Evolutionary conservation across 2,329 filamentous ascomycete genomes (phyloP), one percentile per base, ranked within the genome.

Genomic region (Penicillium nordicum): DNA sequence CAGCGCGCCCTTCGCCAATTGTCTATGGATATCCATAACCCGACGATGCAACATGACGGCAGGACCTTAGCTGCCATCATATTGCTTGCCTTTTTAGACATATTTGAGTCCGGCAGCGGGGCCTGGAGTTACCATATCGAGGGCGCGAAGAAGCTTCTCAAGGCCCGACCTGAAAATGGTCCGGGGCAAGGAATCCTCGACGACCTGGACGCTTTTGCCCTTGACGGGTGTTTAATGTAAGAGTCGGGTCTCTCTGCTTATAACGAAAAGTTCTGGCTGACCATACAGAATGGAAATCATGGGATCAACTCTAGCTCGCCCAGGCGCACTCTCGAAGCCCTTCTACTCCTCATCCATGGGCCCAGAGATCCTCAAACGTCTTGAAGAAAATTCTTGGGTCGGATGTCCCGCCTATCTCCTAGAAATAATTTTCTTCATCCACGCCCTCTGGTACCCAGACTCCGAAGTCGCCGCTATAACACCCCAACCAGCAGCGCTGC

Each of bases 61-160:
- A 70, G 76, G 30, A 74, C 70, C 2, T 57, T 81, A 46, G 77
- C 76, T 16, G 74, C 77, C 0, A 79, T 81, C 27, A 69, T 81
- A 21, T 69, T 81, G 5, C 76, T 82, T 55, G 76, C 80, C 54
- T 75, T 80, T 21, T 75, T 80, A 57, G 79, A 80, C 53, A 69
- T 80, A 5, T 73, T 82, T 5, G 78, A 80, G 58, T 81, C 79
- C 0, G 80, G 80, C 14, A 75, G 73, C 47, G 79, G 78, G 11
- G 75, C 79, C 34, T 82, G 80, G 79, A 80, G 75, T 60, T 74
- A 78, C 34, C 80, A 82, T 57, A 73, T 81, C 47, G 77, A 79
- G 57, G 80, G 80, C 7, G 79, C 79, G n/a, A 76, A 77, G 59
- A 76, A 74, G 53, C 69, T 81, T 21, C 72, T 82, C 27, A 71